phyloP scores from a whole-genome alignment of 768 basidiomycete species.

The Cyclocybe aegerita region DNA sequence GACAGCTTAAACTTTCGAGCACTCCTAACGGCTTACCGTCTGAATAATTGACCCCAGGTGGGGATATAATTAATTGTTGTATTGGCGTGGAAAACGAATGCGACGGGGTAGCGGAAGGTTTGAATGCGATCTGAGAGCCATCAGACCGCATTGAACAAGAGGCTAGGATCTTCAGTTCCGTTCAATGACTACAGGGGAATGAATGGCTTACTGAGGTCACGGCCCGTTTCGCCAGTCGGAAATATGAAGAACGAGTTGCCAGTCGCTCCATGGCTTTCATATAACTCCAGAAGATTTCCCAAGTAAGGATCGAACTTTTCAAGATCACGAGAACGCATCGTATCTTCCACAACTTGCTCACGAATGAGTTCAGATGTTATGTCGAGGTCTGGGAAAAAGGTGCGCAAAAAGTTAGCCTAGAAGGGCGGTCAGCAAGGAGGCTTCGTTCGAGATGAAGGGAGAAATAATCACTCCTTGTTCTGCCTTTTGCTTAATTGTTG shows the following conservation, averaged over 20 bases:
- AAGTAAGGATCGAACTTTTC: constrained; percentile 53
- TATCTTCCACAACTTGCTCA: constrained; percentile 51
- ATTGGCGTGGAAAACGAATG: constrained; percentile 67
- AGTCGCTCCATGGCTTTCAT: constrained; percentile 23
- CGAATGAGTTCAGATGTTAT: constrained; percentile 68
- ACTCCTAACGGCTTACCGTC: constrained; percentile 3
- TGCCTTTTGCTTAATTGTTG: constrained; percentile 45
- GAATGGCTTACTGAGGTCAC: constrained; percentile 56
- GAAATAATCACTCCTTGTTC: constrained; percentile 63
- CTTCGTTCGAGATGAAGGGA: neutral
- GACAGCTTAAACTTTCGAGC: neutral
- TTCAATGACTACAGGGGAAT: neutral
- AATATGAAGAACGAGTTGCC: constrained; percentile 45
- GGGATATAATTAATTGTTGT: constrained; percentile 49
- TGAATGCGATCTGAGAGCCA: constrained; percentile 29
- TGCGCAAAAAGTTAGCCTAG: constrained; percentile 30
- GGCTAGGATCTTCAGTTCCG: constrained; percentile 33
- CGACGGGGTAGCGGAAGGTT: constrained; percentile 39
- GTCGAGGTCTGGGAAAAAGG: constrained; percentile 71
- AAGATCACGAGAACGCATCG: constrained; percentile 29
- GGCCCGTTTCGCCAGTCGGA: constrained; percentile 60
- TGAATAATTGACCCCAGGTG: constrained; percentile 11
- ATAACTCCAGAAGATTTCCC: constrained; percentile 52
- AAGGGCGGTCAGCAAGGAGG: neutral
- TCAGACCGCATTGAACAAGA: constrained; percentile 36